Conservation (phyloP, 768 basidiomycete species). For the Cubamyces sp. region DNA sequence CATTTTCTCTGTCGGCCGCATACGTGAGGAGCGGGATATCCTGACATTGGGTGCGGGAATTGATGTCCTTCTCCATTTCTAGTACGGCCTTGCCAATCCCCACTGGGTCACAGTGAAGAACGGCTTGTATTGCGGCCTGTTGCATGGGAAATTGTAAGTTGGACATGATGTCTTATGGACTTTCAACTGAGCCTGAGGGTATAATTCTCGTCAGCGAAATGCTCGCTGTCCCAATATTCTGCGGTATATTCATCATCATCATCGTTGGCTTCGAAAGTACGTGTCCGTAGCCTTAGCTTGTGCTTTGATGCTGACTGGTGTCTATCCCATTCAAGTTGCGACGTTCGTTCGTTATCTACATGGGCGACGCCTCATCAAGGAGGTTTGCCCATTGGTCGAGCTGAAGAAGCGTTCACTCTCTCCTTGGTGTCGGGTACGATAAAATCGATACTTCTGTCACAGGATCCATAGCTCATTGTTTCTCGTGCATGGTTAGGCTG, state of each 20-base stretch:
- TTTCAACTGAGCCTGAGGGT: background rate
- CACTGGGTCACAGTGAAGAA: slow-evolving; percentile 39
- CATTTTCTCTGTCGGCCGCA: slow-evolving; percentile 43
- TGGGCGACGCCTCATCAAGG: slow-evolving; percentile 37
- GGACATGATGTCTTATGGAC: background rate
- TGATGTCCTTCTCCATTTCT: background rate
- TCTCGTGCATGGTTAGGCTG: slow-evolving; percentile 19
- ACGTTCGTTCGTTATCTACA: slow-evolving; percentile 48
- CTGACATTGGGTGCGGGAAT: no score
- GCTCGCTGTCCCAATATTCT: slow-evolving; percentile 48
- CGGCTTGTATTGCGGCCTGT: slow-evolving; percentile 50
- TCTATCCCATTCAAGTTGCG: slow-evolving; percentile 37
- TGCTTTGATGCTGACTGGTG: background rate
- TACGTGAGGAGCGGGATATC: slow-evolving; percentile 9
- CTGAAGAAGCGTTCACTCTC: slow-evolving; percentile 25
- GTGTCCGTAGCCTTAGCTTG: slow-evolving; percentile 2
- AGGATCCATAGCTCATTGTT: background rate
- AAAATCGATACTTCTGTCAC: background rate
- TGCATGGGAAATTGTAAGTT: slow-evolving; percentile 20
- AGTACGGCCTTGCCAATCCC: slow-evolving; percentile 28
- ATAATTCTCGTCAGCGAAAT: slow-evolving; percentile 2
- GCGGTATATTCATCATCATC: slow-evolving; percentile 42
- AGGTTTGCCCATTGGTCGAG: slow-evolving; percentile 25
- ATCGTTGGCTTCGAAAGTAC: slow-evolving; percentile 53
- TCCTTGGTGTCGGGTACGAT: slow-evolving; percentile 29